phyloP scores from a whole-genome alignment of 352 stramenopile species.

The Pythium brassicae region DNA sequence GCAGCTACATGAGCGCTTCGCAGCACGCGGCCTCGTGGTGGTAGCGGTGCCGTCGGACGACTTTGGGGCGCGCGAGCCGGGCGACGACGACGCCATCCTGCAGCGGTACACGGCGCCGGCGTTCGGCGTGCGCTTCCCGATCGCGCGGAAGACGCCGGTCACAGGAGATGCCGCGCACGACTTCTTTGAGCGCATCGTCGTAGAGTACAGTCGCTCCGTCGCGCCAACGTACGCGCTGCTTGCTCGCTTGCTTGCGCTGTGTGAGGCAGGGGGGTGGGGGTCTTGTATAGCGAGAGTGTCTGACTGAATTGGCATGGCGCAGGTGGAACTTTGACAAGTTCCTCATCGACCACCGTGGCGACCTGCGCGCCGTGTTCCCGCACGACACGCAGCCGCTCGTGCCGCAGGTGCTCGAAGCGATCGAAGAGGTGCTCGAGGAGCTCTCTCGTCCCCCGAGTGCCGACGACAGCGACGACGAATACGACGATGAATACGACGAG shows the following conservation, averaged over 20 bases:
- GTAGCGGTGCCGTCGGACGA: constrained; percentile 68
- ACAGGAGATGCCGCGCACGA: constrained; percentile 41
- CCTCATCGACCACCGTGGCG: constrained; percentile 52
- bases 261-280: too few relatives aligned
- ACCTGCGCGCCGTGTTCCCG: constrained; percentile 65
- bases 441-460: constrained; percentile 16
- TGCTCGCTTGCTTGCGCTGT: too few relatives aligned
- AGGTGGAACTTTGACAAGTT: constrained; percentile 87
- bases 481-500: constrained; percentile 2
- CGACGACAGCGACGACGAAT: neutral
- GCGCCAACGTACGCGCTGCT: constrained; percentile 58
- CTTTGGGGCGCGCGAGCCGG: constrained; percentile 55
- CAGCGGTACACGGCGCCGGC: constrained; percentile 28
- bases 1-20: constrained; percentile 42
- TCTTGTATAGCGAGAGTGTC: too few relatives aligned
- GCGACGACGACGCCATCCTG: constrained; percentile 34
- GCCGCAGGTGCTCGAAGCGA: constrained; percentile 51
- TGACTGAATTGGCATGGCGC: constrained; percentile 7
- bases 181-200: constrained; percentile 61
- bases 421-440: constrained; percentile 57
- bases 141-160: constrained; percentile 47
- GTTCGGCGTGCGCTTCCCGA: constrained; percentile 47
- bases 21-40: constrained; percentile 39
- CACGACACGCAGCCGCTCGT: constrained; percentile 67
- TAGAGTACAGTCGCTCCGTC: constrained; percentile 60